Conservation (phyloP, 768 basidiomycete species). For the Phylloporus rhodoxanthus region DNA sequence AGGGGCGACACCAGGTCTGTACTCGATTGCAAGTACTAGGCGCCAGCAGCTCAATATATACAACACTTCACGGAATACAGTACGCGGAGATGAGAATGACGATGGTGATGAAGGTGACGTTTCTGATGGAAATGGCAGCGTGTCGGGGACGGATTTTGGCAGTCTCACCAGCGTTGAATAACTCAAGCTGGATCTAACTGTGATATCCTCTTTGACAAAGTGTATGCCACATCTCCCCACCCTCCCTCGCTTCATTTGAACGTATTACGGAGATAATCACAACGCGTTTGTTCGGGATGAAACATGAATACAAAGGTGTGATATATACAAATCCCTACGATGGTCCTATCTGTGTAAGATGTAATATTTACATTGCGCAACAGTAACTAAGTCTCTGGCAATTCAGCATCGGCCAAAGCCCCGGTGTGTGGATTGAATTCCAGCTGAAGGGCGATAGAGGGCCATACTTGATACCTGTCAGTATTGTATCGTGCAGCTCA, state of each 20-base stretch:
- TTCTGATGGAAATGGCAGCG: slow-evolving; percentile 35
- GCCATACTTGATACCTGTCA: slow-evolving; percentile 50
- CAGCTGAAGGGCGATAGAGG: slow-evolving; percentile 54
- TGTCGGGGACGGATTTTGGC: slow-evolving; percentile 39
- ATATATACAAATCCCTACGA: slow-evolving; percentile 6
- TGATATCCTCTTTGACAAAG: background rate
- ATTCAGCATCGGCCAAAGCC: slow-evolving; percentile 17
- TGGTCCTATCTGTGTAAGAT: slow-evolving; percentile 6
- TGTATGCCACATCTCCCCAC: background rate
- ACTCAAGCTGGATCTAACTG: background rate
- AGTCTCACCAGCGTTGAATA: slow-evolving; percentile 51
- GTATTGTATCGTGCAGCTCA: background rate
- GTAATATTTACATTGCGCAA: background rate
- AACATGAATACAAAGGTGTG: background rate
- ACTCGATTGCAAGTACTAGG: slow-evolving; percentile 17
- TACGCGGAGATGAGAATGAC: slow-evolving; percentile 6
- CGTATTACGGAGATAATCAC: slow-evolving; percentile 1
- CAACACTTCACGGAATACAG: slow-evolving; percentile 15
- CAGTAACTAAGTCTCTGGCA: slow-evolving; percentile 12
- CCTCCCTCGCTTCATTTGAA: background rate
- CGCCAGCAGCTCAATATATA: slow-evolving; percentile 16
- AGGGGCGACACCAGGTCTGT: slow-evolving; percentile 20
- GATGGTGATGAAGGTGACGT: slow-evolving; percentile 26
- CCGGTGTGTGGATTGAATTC: slow-evolving; percentile 48
- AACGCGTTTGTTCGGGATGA: background rate